A percentile compares a stretch with the other conserved stretches of the same genome.
These are phyloP conservation scores for Sinapis alba DNA, from an alignment of 441 rosid genomes.

Conservation along the genomic window DNA sequence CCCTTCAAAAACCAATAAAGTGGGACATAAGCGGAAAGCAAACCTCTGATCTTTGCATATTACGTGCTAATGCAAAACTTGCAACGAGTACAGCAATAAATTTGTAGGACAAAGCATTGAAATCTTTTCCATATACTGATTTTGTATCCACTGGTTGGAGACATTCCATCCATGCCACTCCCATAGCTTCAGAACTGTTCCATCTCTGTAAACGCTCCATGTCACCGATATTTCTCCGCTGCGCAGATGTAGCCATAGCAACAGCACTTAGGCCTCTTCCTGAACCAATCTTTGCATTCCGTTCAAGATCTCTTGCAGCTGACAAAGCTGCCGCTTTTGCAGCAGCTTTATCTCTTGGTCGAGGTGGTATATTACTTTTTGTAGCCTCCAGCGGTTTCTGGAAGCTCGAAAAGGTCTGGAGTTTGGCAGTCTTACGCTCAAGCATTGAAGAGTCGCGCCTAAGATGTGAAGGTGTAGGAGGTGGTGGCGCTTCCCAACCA, in stretches of 20 bases:
- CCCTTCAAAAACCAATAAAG: conserved; percentile 20
- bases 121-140: conserved; percentile 98
- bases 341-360: conserved; percentile 94
- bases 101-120: conserved; percentile 94
- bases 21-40: conserved; percentile 35
- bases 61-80: conserved; percentile 99
- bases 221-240: conserved; percentile 89
- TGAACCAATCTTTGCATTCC: conserved; percentile 97
- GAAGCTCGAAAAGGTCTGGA: conserved; percentile 92
- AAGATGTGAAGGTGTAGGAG: conserved; percentile 61
- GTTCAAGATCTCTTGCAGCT: conserved; percentile 99
- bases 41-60: conserved; percentile 98
- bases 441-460: conserved; percentile 86
- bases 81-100: conserved; percentile 97
- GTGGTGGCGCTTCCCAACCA: conserved; percentile 84
- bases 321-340: conserved; percentile 99
- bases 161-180: conserved; percentile 99
- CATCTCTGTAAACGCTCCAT: conserved; percentile 94
- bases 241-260: conserved; percentile 99
- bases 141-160: conserved; percentile 91
- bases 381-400: conserved; percentile 79
- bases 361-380: conserved; percentile 62
- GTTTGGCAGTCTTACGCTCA: conserved; percentile 77
- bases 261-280: conserved; percentile 99
- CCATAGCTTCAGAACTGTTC: conserved; percentile 97